Percentiles rank a stretch among this genome's conserved stretches.
phyloP scores from a whole-genome alignment of 1,139 yeast species.

The Yamadazyma mexicana region DNA sequence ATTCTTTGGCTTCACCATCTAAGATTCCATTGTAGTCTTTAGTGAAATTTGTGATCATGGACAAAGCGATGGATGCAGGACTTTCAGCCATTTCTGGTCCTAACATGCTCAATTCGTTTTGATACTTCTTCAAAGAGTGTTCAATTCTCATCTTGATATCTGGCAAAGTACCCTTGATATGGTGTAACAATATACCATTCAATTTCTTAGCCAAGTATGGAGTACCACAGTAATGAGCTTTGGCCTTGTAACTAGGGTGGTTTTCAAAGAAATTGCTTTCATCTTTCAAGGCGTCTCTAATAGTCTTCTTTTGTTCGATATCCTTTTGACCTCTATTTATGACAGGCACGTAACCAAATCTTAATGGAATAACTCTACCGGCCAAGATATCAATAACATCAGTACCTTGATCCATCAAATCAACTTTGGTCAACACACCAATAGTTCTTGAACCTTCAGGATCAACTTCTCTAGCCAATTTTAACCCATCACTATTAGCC shows the following conservation, averaged over 20 bases:
- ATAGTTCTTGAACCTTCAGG: conserved; percentile 97
- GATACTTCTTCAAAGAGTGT: conserved; percentile 78
- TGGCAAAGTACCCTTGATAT: conserved; percentile 90
- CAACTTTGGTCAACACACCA: conserved; percentile 96
- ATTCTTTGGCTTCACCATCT: conserved; percentile 91
- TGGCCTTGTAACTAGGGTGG: conserved; percentile 77
- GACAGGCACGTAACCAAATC: conserved; percentile 97
- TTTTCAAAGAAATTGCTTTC: conserved; percentile 76
- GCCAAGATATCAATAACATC: conserved; percentile 96
- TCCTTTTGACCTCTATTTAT: conserved; percentile 98
- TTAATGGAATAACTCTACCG: conserved; percentile 91
- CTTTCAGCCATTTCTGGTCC: conserved; percentile 88
- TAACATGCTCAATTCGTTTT: conserved; percentile 69
- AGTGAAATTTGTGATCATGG: conserved; percentile 88
- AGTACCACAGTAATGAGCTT: conserved; percentile 92
- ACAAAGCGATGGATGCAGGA: conserved; percentile 85
- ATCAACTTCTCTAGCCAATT: conserved; percentile 95
- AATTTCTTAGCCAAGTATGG: conserved; percentile 93
- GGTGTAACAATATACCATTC: conserved; percentile 86
- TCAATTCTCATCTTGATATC: conserved; percentile 92
- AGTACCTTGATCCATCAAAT: conserved; percentile 98
- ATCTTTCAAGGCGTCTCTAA: conserved; percentile 81
- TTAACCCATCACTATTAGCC: conserved; percentile 96
- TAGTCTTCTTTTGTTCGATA: conserved; percentile 82
- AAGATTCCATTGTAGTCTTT: conserved; percentile 90